Percentiles rank a stretch among this genome's conserved stretches.
Evolutionary conservation across 2,329 filamentous ascomycete species (phyloP).

Genomic region (Verticillium klebahnii): DNA sequence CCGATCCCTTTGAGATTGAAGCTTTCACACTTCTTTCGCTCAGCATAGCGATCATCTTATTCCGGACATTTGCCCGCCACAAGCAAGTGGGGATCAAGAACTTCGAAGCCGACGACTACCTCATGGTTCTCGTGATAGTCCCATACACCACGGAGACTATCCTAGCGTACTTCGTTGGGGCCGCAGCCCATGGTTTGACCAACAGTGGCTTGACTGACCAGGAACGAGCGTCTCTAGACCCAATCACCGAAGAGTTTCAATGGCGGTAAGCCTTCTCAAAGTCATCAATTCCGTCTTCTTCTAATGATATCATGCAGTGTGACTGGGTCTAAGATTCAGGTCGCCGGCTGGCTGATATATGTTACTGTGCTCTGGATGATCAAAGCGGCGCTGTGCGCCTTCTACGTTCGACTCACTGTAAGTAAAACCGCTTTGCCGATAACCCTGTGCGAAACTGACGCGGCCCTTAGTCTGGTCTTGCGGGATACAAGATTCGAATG

Average conservation of each 20-base stretch:
- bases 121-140: constrained; percentile 18
- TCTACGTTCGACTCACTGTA: constrained; percentile 46
- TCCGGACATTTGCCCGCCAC: constrained; percentile 47
- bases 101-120: constrained; percentile 54
- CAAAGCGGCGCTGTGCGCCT: constrained; percentile 47
- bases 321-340: constrained; percentile 47
- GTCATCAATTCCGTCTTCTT: neutral
- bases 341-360: constrained; percentile 48
- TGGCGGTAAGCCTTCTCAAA: neutral
- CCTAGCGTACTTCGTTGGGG: constrained; percentile 31
- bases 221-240: neutral
- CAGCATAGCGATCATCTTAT: constrained; percentile 41
- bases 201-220: neutral
- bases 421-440: neutral
- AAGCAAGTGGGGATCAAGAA: constrained; percentile 40
- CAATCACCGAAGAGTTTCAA: neutral
- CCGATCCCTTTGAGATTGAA: constrained; percentile 21
- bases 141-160: constrained; percentile 17
- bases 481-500: constrained; percentile 14
- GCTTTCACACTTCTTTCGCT: constrained; percentile 41
- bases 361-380: constrained; percentile 43
- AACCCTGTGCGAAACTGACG: neutral
- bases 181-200: constrained; percentile 8
- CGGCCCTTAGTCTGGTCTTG: constrained; percentile 4
- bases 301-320: constrained; percentile 24